These are phyloP conservation scores for Byssothecium circinans DNA, from an alignment of 2,329 filamentous ascomycete species.

Conservation along the genomic window DNA sequence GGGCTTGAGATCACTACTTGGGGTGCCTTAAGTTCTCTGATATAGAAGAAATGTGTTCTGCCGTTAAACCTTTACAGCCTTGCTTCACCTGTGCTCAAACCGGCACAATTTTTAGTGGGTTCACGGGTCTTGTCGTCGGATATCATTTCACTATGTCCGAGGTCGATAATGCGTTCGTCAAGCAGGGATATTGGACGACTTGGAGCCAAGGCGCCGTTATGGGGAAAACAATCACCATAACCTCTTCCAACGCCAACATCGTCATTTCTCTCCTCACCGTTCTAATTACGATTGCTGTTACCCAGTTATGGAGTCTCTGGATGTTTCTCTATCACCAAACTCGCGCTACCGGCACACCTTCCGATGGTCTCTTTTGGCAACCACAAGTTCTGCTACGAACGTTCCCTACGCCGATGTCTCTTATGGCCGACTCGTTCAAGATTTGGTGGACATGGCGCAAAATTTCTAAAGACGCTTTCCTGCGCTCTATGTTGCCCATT, in stretches of 20 bases:
- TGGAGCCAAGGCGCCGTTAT: slow-evolving; percentile 8
- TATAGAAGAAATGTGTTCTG: too few species aligned
- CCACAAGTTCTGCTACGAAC: slow-evolving; percentile 16
- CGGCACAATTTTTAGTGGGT: too few species aligned
- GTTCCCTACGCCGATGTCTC: slow-evolving; percentile 10
- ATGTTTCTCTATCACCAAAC: slow-evolving; percentile 11
- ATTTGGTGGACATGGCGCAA: slow-evolving; percentile 12
- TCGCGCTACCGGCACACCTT: slow-evolving; percentile 7
- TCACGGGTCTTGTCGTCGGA: neutral
- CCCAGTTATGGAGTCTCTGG: slow-evolving; percentile 13
- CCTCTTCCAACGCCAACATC: neutral
- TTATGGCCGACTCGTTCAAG: slow-evolving; percentile 13
- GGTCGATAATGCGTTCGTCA: slow-evolving; percentile 12
- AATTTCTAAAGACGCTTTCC: slow-evolving; percentile 2
- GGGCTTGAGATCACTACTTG: too few species aligned
- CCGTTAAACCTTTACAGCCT: too few species aligned
- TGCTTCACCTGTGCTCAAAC: too few species aligned
- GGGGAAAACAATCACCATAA: slow-evolving; percentile 9
- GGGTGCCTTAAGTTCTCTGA: too few species aligned
- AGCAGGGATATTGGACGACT: slow-evolving; percentile 15
- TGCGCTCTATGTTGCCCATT: slow-evolving; percentile 1
- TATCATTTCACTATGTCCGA: slow-evolving; percentile 19
- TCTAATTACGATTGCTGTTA: slow-evolving; percentile 3
- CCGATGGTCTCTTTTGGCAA: slow-evolving; percentile 15
- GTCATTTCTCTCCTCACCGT: slow-evolving; percentile 9